A percentile compares a stretch with the other conserved stretches of the same genome.
phyloP scores from a whole-genome alignment of 2,329 filamentous ascomycete genomes.

The Hymenoscyphus linearis region DNA sequence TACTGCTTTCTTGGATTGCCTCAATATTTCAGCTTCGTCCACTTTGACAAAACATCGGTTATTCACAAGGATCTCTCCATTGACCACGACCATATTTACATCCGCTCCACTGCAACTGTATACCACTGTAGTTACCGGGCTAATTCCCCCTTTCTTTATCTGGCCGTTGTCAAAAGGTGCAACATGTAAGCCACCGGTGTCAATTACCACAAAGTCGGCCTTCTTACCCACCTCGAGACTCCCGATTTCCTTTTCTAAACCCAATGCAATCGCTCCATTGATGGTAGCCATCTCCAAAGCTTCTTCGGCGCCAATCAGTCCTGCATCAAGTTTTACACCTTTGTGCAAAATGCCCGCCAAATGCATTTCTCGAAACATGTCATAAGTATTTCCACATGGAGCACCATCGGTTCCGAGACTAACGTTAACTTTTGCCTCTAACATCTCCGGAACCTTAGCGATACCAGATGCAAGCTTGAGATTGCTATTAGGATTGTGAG shows the following conservation, averaged over 20 bases:
- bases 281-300: slow-evolving; percentile 48
- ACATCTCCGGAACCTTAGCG: slow-evolving; percentile 41
- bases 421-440: slow-evolving; percentile 40
- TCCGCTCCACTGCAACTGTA: slow-evolving; percentile 23
- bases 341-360: slow-evolving; percentile 46
- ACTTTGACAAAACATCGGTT: slow-evolving; percentile 21
- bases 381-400: slow-evolving; percentile 47
- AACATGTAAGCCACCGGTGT: slow-evolving; percentile 26
- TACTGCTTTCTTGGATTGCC: slow-evolving; percentile 16
- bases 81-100: slow-evolving; percentile 27
- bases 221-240: slow-evolving; percentile 46
- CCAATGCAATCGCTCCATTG: slow-evolving; percentile 43
- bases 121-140: slow-evolving; percentile 35
- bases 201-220: slow-evolving; percentile 53
- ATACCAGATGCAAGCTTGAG: slow-evolving; percentile 47
- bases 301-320: slow-evolving; percentile 38
- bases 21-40: slow-evolving; percentile 23
- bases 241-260: slow-evolving; percentile 47
- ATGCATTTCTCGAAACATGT: slow-evolving; percentile 49
- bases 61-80: slow-evolving; percentile 26
- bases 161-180: slow-evolving; percentile 36
- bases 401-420: slow-evolving; percentile 47
- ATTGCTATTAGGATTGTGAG: slow-evolving; percentile 48
- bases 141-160: slow-evolving; percentile 30
- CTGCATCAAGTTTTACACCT: slow-evolving; percentile 38